Percentiles rank a stretch among this genome's conserved stretches.
phyloP scores from a whole-genome alignment of 1,284 basidiomycete genomes.

The Cutaneotrichosporon dermatis region DNA sequence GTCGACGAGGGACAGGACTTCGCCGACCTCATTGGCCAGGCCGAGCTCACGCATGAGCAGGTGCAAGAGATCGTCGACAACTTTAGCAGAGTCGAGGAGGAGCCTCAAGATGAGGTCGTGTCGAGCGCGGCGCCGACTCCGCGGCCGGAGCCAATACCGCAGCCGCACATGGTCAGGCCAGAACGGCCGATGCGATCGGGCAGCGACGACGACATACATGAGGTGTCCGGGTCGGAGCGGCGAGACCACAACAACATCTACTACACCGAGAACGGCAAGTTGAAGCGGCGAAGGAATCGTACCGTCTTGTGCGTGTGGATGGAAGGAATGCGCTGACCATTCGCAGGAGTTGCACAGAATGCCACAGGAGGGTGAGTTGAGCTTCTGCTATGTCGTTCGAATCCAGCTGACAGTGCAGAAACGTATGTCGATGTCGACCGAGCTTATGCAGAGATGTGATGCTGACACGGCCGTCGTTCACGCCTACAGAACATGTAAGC shows the following conservation, averaged over 20 bases:
- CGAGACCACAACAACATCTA: constrained; percentile 15
- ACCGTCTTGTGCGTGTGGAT: constrained; percentile 36
- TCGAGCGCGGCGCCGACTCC: too few relatives aligned
- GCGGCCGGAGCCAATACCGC: too few relatives aligned
- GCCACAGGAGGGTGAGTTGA: constrained; percentile 43
- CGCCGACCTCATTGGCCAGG: constrained; percentile 14
- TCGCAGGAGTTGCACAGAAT: constrained; percentile 44
- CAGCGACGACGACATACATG: not conserved
- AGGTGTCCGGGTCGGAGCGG: constrained; percentile 9
- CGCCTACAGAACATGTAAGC: constrained; percentile 39
- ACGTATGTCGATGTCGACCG: constrained; percentile 23
- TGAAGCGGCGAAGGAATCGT: constrained; percentile 40
- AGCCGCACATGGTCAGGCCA: too few relatives aligned
- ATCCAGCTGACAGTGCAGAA: constrained; percentile 25
- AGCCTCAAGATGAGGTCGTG: constrained; percentile 5
- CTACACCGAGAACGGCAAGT: constrained; percentile 25
- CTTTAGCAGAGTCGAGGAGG: constrained; percentile 13
- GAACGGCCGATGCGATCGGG: not conserved
- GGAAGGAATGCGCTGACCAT: not conserved
- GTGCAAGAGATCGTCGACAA: constrained; percentile 33
- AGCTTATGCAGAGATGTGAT: not conserved
- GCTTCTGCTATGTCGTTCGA: not conserved
- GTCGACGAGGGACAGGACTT: constrained; percentile 12
- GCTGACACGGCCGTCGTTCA: constrained; percentile 11
- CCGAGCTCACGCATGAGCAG: constrained; percentile 29